A percentile compares a stretch with the other conserved stretches of the same genome.
phyloP scores from a whole-genome alignment of 1,284 basidiomycete genomes.

The Moesziomyces globuligerus region DNA sequence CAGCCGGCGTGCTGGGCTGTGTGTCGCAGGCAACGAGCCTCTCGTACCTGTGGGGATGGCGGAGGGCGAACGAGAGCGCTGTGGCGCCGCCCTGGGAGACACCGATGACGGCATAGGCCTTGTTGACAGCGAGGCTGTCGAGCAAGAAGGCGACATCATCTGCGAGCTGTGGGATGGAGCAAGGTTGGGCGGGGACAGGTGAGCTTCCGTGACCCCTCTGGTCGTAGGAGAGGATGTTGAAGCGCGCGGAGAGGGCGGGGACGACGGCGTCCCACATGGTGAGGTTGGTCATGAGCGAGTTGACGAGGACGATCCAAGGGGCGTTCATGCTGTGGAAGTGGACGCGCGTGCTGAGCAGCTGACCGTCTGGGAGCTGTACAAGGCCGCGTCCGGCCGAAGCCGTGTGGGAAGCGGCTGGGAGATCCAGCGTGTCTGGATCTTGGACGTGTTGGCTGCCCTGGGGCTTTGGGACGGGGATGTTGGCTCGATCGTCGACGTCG shows the following conservation, averaged over 20 bases:
- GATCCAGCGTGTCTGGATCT: conserved; percentile 17
- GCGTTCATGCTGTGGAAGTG: conserved; percentile 57
- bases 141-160: conserved; percentile 68
- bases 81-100: conserved; percentile 70
- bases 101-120: conserved; percentile 67
- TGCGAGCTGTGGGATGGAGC: conserved; percentile 67
- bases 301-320: conserved; percentile 68
- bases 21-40: conserved; percentile 69
- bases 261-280: conserved; percentile 69
- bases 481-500: conserved; percentile 68
- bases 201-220: conserved; percentile 68
- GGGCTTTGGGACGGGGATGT: conserved; percentile 63
- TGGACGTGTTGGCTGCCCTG: conserved; percentile 46
- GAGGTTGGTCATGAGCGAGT: conserved; percentile 69
- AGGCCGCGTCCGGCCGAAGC: conserved; percentile 51
- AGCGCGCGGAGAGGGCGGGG: conserved; percentile 63
- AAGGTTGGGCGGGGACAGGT: conserved; percentile 63
- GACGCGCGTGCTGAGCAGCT: conserved; percentile 50
- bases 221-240: conserved; percentile 69
- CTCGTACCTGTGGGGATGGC: conserved; percentile 62
- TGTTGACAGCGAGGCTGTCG: conserved; percentile 62
- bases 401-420: conserved; percentile 21
- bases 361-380: conserved; percentile 49
- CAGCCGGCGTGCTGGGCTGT: conserved; percentile 68
- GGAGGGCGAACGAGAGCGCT: conserved; percentile 67